These are phyloP conservation scores for Camellia granthamiana DNA, from an alignment of 148 eudicot species.

Conservation along the genomic window DNA sequence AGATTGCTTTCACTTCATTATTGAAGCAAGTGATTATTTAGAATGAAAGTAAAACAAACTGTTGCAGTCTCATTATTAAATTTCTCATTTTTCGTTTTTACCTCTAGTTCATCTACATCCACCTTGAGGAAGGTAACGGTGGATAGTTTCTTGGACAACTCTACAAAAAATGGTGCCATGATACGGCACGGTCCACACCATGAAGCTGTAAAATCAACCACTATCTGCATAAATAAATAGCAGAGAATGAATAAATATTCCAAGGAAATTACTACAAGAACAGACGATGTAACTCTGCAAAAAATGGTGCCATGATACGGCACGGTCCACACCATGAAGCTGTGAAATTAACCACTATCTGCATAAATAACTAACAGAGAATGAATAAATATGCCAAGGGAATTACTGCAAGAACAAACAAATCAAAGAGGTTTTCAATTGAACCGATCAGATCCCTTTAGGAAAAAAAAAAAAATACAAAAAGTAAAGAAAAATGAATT, in stretches of 20 bases:
- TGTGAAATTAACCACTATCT: slow-evolving; percentile 20
- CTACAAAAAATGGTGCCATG: slow-evolving; percentile 12
- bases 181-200: slow-evolving; percentile 26
- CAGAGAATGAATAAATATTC: too few species aligned
- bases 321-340: slow-evolving; percentile 24
- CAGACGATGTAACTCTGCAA: not conserved
- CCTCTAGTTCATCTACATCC: slow-evolving; percentile 20
- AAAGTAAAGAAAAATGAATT: too few species aligned
- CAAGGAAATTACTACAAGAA: too few species aligned
- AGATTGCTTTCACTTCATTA: not conserved
- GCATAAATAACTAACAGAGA: not conserved
- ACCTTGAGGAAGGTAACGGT: slow-evolving; percentile 15
- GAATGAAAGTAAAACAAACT: not conserved
- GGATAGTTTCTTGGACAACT: slow-evolving; percentile 6
- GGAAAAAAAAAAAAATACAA: too few species aligned
- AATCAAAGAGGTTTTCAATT: not conserved
- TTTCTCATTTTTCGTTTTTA: not conserved
- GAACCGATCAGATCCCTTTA: not conserved
- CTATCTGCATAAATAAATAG: slow-evolving; percentile 6
- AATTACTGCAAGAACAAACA: not conserved
- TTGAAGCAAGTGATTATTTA: not conserved
- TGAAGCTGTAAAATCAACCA: slow-evolving; percentile 20
- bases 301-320: slow-evolving; percentile 17
- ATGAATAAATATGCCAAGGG: not conserved
- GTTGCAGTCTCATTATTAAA: not conserved